Percentiles rank a stretch among this genome's conserved stretches.
Conservation (phyloP, 768 basidiomycete genomes). For the Cystobasidium tubakii region DNA sequence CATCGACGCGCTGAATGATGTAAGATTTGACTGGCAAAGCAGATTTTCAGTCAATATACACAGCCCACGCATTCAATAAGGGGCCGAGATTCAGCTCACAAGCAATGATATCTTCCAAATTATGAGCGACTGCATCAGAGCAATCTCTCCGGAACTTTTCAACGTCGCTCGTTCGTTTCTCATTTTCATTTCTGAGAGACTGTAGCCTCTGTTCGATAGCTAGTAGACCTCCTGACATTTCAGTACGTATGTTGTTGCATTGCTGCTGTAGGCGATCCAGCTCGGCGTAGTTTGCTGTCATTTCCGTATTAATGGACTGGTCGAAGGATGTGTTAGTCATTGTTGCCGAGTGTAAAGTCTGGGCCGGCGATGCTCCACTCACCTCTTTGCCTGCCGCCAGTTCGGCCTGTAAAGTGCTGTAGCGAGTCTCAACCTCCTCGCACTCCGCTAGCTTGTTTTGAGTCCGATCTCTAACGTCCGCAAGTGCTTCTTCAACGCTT, state of each 20-base stretch:
- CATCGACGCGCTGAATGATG: slow-evolving; percentile 14
- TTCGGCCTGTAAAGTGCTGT: slow-evolving; percentile 67
- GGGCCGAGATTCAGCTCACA: slow-evolving; percentile 16
- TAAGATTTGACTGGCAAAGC: slow-evolving; percentile 11
- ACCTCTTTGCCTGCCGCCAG: slow-evolving; percentile 77
- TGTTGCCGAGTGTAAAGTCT: not conserved
- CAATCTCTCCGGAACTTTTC: slow-evolving; percentile 38
- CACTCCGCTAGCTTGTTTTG: slow-evolving; percentile 70
- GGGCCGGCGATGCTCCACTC: slow-evolving; percentile 45
- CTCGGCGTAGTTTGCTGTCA: slow-evolving; percentile 38
- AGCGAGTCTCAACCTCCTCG: slow-evolving; percentile 74
- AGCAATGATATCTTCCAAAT: slow-evolving; percentile 41
- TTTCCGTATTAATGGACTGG: slow-evolving; percentile 41
- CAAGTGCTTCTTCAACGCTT: slow-evolving; percentile 61
- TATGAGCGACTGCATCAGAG: slow-evolving; percentile 38
- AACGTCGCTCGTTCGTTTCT: slow-evolving; percentile 30
- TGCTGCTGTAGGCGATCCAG: slow-evolving; percentile 41
- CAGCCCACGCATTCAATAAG: too few species aligned
- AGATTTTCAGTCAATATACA: not conserved
- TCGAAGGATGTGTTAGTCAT: not conserved
- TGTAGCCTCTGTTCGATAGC: slow-evolving; percentile 42
- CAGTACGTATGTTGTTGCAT: slow-evolving; percentile 36
- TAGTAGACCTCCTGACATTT: slow-evolving; percentile 38
- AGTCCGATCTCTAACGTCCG: slow-evolving; percentile 73
- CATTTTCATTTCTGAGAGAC: slow-evolving; percentile 40